Percentiles rank a stretch among this genome's conserved stretches.
Evolutionary conservation across 176 grass and related monocot species (phyloP).

Genomic region (Paspalum vaginatum): DNA sequence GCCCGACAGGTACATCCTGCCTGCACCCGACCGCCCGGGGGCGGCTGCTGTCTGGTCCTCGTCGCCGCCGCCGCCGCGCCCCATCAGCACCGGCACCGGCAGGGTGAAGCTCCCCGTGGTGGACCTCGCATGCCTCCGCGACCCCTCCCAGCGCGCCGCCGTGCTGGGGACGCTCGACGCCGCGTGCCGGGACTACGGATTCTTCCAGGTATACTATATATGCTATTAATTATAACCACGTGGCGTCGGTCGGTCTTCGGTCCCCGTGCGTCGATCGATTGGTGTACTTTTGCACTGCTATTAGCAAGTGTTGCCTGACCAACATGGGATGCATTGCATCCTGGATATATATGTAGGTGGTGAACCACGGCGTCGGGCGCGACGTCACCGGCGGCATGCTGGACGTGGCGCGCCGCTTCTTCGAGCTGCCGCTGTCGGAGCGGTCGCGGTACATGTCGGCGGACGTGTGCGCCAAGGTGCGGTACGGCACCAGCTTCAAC

Average conservation of each 20-base stretch:
- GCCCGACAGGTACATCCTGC: constrained; percentile 73
- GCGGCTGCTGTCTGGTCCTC: not conserved
- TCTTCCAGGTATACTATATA: constrained; percentile 68
- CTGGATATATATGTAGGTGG: no score
- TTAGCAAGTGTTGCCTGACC: no score
- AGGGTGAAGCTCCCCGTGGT: constrained; percentile 64
- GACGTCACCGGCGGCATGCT: constrained; percentile 39
- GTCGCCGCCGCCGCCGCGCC: not conserved
- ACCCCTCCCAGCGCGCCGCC: constrained; percentile 41
- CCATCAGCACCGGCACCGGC: not conserved
- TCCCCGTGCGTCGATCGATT: no score
- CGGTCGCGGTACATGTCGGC: constrained; percentile 70
- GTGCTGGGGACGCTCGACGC: constrained; percentile 53
- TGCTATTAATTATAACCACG: no score
- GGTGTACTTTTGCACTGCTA: no score
- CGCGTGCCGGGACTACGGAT: constrained; percentile 74
- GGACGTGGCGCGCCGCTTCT: constrained; percentile 70
- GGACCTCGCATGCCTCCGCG: constrained; percentile 57
- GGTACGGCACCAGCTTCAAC: constrained; percentile 99
- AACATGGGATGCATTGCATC: no score
- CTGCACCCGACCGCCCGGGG: constrained; percentile 58
- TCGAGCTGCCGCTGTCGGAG: constrained; percentile 64
- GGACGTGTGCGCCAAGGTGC: constrained; percentile 54
- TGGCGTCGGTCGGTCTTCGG: no score
- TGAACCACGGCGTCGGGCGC: constrained; percentile 65